Percentiles rank a stretch among this genome's conserved stretches.
phyloP scores from a whole-genome alignment of 305 asterid genomes.

The Solanum chacoense region DNA sequence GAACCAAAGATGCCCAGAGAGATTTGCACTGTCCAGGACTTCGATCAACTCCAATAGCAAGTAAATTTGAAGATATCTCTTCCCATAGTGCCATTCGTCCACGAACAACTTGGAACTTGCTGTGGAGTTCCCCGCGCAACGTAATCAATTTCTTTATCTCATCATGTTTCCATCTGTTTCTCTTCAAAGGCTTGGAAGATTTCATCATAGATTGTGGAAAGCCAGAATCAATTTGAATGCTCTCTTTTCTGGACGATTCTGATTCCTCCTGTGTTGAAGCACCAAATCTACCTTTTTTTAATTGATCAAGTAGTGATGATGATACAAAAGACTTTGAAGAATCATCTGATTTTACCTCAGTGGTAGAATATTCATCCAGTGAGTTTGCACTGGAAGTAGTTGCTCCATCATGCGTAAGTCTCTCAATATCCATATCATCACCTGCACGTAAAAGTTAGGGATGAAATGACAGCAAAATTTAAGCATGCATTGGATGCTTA shows the following conservation, averaged over 20 bases:
- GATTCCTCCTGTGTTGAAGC: slow-evolving; percentile 24
- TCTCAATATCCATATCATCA: slow-evolving; percentile 21
- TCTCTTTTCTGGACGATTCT: slow-evolving; percentile 24
- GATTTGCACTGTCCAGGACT: slow-evolving; percentile 95
- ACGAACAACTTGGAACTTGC: slow-evolving; percentile 78
- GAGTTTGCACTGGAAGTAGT: slow-evolving; percentile 21
- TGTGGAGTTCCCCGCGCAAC: slow-evolving; percentile 76
- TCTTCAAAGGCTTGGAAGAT: slow-evolving; percentile 41
- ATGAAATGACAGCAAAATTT: neutral
- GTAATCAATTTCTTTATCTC: slow-evolving; percentile 70
- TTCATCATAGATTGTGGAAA: slow-evolving; percentile 30
- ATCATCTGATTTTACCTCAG: slow-evolving; percentile 33
- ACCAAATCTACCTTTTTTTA: slow-evolving; percentile 15
- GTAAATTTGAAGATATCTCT: slow-evolving; percentile 72
- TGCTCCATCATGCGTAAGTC: slow-evolving; percentile 31
- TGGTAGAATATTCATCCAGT: slow-evolving; percentile 14
- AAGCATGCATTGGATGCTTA: neutral
- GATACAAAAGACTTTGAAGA: slow-evolving; percentile 41
- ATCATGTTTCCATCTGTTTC: slow-evolving; percentile 91
- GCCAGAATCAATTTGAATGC: slow-evolving; percentile 31
- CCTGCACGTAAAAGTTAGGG: slow-evolving; percentile 16
- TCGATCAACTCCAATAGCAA: slow-evolving; percentile 51
- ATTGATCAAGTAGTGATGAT: slow-evolving; percentile 13
- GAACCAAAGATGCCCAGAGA: slow-evolving; percentile 91
- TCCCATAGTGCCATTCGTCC: slow-evolving; percentile 99